These are phyloP conservation scores for Dianthus caryophyllus DNA, from an alignment of 148 eudicot species.

Conservation along the genomic window DNA sequence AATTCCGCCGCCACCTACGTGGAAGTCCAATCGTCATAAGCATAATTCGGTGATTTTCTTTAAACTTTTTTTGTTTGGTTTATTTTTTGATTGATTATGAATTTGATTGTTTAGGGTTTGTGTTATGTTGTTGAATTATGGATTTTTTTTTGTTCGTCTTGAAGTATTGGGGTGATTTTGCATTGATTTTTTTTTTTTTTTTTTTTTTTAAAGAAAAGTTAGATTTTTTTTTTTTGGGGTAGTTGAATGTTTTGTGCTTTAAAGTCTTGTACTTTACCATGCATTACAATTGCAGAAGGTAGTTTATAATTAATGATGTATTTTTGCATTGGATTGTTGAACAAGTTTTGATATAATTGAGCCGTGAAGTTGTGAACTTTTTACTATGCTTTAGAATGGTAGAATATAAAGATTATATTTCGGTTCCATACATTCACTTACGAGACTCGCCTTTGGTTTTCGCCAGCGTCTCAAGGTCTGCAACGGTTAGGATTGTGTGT, in stretches of 20 bases:
- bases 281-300: background rate
- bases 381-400: no score
- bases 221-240: no score
- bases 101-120: background rate
- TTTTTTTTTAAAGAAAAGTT: no score
- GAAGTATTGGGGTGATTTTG: background rate
- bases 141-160: background rate
- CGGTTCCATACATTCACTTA: no score
- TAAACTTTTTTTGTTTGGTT: background rate
- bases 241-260: background rate
- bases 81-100: constrained; percentile 1
- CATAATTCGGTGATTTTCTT: constrained; percentile 38
- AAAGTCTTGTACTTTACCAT: background rate
- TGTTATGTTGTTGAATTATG: constrained; percentile 4
- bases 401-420: no score
- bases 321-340: constrained; percentile 1
- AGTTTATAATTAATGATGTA: background rate
- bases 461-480: no score
- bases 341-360: no score
- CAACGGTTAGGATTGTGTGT: no score
- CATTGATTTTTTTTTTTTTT: no score
- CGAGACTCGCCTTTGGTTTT: no score
- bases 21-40: constrained; percentile 32
- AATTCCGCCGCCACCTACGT: constrained; percentile 40
- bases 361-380: no score